Evolutionary conservation across 2,329 filamentous ascomycete genomes (phyloP), one percentile per base, ranked within the genome.

Genomic region (Cyphellophora attinorum): DNA sequence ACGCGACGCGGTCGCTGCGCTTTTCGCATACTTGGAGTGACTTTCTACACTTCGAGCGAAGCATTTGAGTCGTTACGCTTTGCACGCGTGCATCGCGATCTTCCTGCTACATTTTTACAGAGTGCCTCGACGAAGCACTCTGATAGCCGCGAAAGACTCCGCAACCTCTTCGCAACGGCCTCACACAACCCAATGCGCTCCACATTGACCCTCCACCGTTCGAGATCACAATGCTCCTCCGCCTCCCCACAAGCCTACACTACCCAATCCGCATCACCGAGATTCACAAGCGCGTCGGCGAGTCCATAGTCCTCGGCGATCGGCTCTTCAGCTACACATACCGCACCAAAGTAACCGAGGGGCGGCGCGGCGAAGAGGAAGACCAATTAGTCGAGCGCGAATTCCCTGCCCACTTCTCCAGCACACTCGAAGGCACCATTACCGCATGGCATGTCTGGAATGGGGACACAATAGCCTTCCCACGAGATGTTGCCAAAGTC

Each of bases 221-320:
- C 37, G 25, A 32, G 38, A 37, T 33, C 44, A 40, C 39, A 36
- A 68, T 68, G 64, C 60, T 64, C 51, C 53, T 67, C 50, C 59
- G 58, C 54, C 51, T 68, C 46, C 64, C 65, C 41, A 43, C 57
- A 35, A 60, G 74, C 60, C 75, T 95, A 49, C 82, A 81, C 60
- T 98, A 96, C 61, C 91, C 91, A 51, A 88, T 96, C 61, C 93
- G 81, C 49, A 80, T 98, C 60, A 86, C 79, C 51, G 81, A 85
- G 59, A 71, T 96, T 41, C 73, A 89, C 47, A 86, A 85, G 59
- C 65, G 70, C 46, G 73, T 75, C 13, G 81, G 83, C 58, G 85
- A 94, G 50, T 55, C 72, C 42, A 74, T 98, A 52, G 71, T 76
- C 51, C 81, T 81, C 58, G 70, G 85, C 53, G 81, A 86, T 51